Percentiles rank a stretch among this genome's conserved stretches.
Conservation (phyloP, 192 early-diverging fungal genomes). For the Jimgerdemannia flammicorona region DNA sequence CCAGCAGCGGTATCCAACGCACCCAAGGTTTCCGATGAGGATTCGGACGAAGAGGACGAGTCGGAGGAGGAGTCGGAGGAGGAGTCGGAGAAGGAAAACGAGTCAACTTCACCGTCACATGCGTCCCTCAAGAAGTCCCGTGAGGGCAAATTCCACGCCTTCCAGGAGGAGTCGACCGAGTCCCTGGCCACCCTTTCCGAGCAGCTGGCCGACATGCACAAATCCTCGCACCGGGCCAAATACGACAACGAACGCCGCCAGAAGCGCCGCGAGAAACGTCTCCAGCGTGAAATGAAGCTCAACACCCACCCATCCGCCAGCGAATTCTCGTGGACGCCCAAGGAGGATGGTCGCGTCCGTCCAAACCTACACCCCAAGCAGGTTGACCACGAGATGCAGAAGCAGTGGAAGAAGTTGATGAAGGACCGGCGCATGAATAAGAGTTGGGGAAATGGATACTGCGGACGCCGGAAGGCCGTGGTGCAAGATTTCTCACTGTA, state of each 20-base stretch:
- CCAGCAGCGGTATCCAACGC: too few relatives aligned
- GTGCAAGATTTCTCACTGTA: neutral
- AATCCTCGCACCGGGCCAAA: neutral
- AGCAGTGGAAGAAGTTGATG: neutral
- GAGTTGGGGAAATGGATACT: neutral
- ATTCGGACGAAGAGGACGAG: neutral
- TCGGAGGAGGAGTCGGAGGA: neutral
- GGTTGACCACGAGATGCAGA: neutral
- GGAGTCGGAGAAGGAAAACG: neutral
- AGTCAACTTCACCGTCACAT: neutral
- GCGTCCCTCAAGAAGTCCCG: neutral
- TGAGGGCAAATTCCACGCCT: neutral
- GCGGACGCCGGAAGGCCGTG: neutral
- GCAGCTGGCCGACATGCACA: neutral
- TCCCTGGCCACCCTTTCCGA: neutral
- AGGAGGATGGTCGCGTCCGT: neutral
- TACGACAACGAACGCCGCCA: neutral
- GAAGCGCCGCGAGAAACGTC: neutral
- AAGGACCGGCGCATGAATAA: neutral
- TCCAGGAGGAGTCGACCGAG: neutral
- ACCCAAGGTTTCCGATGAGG: neutral
- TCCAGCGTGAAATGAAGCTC: neutral
- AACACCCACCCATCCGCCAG: neutral
- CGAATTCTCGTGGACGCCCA: neutral
- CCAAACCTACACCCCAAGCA: neutral